Percentiles rank a stretch among this genome's conserved stretches.
Evolutionary conservation across 495 filamentous ascomycete species (phyloP).

Genomic region (Lasiosphaeria hispida): DNA sequence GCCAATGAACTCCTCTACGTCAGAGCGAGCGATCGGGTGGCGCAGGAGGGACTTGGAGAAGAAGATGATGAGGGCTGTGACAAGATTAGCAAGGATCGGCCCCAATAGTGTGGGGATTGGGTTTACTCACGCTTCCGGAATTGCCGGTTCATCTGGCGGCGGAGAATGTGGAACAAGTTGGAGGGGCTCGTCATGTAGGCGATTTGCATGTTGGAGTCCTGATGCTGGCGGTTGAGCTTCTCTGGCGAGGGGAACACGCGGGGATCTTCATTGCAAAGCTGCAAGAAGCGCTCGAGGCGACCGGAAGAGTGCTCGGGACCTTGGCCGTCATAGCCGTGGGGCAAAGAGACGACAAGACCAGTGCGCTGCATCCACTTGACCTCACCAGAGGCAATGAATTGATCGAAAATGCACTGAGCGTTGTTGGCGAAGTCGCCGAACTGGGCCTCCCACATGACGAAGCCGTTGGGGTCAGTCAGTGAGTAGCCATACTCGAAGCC

Average conservation of each 20-base stretch:
- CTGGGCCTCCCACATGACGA: constrained; percentile 99
- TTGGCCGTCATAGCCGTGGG: constrained; percentile 97
- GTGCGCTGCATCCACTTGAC: constrained; percentile 98
- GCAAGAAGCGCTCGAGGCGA: constrained; percentile 93
- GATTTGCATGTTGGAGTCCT: constrained; percentile 99
- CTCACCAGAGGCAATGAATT: constrained; percentile 97
- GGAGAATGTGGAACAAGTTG: constrained; percentile 94
- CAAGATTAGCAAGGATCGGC: constrained; percentile 36
- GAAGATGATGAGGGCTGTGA: constrained; percentile 84
- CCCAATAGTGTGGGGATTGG: not conserved
- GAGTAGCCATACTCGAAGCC: constrained; percentile 99
- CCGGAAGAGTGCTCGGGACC: constrained; percentile 98
- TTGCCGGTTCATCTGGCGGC: constrained; percentile 96
- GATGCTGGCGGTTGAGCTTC: constrained; percentile 94
- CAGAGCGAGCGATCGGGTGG: constrained; percentile 85
- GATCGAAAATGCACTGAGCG: constrained; percentile 97
- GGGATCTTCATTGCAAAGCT: constrained; percentile 97
- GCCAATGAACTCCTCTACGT: constrained; percentile 82
- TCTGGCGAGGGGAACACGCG: constrained; percentile 81
- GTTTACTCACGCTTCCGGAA: constrained; percentile 89
- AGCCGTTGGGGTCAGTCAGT: constrained; percentile 88
- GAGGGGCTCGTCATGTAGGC: constrained; percentile 88
- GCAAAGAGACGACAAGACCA: constrained; percentile 88
- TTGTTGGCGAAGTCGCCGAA: constrained; percentile 99
- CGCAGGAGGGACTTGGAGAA: constrained; percentile 95